These are phyloP conservation scores for Plantago elongata DNA, from an alignment of 257 asterid species.

Conservation along the genomic window DNA sequence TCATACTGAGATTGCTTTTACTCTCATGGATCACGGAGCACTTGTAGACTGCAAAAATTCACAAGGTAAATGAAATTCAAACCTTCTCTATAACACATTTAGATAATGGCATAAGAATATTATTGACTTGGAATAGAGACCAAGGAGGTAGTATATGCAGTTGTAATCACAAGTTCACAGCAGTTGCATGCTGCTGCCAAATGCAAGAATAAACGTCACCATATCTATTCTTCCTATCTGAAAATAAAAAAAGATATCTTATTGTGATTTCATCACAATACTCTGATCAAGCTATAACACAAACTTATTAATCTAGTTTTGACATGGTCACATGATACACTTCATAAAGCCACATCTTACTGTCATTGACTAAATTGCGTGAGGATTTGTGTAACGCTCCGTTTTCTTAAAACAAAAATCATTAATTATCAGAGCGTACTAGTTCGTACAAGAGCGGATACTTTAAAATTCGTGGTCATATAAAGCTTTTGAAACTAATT, in stretches of 20 bases:
- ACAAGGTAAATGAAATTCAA: conserved; percentile 55
- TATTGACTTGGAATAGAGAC: conserved; percentile 9
- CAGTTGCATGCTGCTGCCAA: conserved; percentile 14
- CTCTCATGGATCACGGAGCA: conserved; percentile 91
- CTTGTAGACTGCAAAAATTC: conserved; percentile 64
- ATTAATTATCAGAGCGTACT: too few species aligned
- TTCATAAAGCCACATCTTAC: conserved; percentile 5
- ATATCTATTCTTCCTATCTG: conserved; percentile 1
- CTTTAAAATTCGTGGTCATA: too few species aligned
- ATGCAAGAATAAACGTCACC: conserved; percentile 4
- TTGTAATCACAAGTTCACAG: neutral
- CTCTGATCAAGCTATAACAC: neutral
- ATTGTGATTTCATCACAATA: conserved; percentile 7
- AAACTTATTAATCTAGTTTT: conserved; percentile 5
- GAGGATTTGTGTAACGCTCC: too few species aligned
- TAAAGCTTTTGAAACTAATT: too few species aligned
- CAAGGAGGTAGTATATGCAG: neutral
- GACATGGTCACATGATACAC: neutral
- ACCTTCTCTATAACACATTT: conserved; percentile 8
- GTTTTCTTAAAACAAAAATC: too few species aligned
- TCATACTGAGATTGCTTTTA: conserved; percentile 84
- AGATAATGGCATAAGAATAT: conserved; percentile 14
- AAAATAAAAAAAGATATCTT: conserved; percentile 14
- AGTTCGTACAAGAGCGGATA: too few species aligned
- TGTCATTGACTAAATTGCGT: conserved; percentile 8